Conservation (phyloP, 371 early-diverging fungal species). For the Mortierella sp. region DNA sequence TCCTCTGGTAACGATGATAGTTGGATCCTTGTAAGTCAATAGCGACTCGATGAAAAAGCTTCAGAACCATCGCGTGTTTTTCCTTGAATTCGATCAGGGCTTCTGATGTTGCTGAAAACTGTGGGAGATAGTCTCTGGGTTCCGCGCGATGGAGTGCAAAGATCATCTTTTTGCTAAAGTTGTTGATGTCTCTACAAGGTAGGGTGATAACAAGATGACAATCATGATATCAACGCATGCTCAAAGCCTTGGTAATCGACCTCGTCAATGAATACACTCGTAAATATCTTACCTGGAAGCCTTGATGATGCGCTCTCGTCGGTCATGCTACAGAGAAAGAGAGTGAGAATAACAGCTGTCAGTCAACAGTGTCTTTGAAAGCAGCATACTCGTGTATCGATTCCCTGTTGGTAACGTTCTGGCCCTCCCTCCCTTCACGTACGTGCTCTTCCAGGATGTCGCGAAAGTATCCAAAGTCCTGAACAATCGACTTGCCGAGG, state of each 20-base stretch:
- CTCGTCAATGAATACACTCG: not conserved
- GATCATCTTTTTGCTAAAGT: slow-evolving; percentile 72
- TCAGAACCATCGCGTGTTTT: slow-evolving; percentile 64
- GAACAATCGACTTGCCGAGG: slow-evolving; percentile 30
- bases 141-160: slow-evolving; percentile 73
- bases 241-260: not conserved
- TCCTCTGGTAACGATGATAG: slow-evolving; percentile 66
- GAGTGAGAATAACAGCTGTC: not conserved
- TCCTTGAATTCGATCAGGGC: slow-evolving; percentile 60
- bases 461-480: slow-evolving; percentile 44
- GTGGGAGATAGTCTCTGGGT: slow-evolving; percentile 44
- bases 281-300: slow-evolving; percentile 61
- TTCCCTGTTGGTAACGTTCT: not conserved
- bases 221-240: not conserved
- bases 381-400: not conserved
- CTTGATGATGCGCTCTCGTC: slow-evolving; percentile 74
- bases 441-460: slow-evolving; percentile 56
- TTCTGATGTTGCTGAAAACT: slow-evolving; percentile 31
- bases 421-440: not conserved
- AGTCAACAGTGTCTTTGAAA: not conserved
- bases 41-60: slow-evolving; percentile 63
- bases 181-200: slow-evolving; percentile 71
- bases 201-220: not conserved
- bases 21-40: slow-evolving; percentile 66
- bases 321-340: slow-evolving; percentile 60